phyloP scores from a whole-genome alignment of 805 yeast genomes.

The Candida incommunis region DNA sequence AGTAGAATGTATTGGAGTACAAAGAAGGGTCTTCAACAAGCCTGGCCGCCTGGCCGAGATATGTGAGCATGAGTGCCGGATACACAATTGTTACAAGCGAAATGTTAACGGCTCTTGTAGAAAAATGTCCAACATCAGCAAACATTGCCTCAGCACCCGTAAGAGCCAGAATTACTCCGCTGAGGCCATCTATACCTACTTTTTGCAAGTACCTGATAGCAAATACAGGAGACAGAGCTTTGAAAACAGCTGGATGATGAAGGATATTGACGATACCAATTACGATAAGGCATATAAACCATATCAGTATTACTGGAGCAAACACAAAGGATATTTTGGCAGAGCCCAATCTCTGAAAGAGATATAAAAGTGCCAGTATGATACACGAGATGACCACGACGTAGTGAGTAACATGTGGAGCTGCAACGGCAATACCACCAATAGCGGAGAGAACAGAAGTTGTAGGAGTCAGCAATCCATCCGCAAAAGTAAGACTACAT shows the following conservation, averaged over 20 bases:
- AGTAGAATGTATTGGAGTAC: conserved; percentile 31
- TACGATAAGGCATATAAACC: conserved; percentile 33
- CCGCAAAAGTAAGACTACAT: conserved; percentile 42
- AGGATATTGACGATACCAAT: conserved; percentile 34
- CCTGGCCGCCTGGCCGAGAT: conserved; percentile 46
- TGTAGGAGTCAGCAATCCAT: conserved; percentile 50
- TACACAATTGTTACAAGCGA: conserved; percentile 22
- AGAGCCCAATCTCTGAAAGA: conserved; percentile 37
- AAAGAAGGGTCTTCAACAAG: conserved; percentile 27
- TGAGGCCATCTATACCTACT: conserved; percentile 26
- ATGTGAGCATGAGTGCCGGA: conserved; percentile 30
- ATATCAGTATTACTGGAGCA: conserved; percentile 41
- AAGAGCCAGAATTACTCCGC: conserved; percentile 38
- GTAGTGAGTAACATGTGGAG: conserved; percentile 21
- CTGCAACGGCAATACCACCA: conserved; percentile 40
- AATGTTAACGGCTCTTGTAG: conserved; percentile 34
- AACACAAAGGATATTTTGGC: conserved; percentile 32
- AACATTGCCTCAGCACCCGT: conserved; percentile 56
- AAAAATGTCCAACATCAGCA: conserved; percentile 48
- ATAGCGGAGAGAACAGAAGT: conserved; percentile 46
- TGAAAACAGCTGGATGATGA: conserved; percentile 30
- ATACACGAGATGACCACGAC: conserved; percentile 35
- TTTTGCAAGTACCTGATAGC: conserved; percentile 31
- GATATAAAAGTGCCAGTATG: conserved; percentile 31
- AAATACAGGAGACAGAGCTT: conserved; percentile 35